These are phyloP conservation scores for Colletotrichum filicis DNA, from an alignment of 2,329 filamentous ascomycete genomes.

Conservation along the genomic window DNA sequence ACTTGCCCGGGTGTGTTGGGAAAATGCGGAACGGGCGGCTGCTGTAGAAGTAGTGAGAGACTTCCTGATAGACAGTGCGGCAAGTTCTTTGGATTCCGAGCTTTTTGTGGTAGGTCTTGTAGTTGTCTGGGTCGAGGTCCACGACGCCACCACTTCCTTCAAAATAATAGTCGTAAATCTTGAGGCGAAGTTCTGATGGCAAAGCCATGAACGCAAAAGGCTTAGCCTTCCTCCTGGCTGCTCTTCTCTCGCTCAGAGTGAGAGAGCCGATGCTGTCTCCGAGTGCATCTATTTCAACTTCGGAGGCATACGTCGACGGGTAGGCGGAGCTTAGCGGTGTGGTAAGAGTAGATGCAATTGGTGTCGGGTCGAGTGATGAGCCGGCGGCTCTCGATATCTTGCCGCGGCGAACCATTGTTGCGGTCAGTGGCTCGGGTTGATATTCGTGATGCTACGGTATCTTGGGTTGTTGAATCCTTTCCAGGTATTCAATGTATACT, in stretches of 20 bases:
- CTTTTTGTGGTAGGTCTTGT: conserved; percentile 68
- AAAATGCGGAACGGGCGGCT: conserved; percentile 73
- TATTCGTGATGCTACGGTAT: too few relatives aligned
- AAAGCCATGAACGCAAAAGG: conserved; percentile 75
- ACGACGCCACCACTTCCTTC: conserved; percentile 63
- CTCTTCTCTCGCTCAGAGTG: conserved; percentile 45
- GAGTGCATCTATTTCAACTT: conserved; percentile 54
- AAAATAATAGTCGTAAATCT: conserved; percentile 75
- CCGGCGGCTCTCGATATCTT: conserved; percentile 46
- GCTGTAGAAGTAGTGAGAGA: conserved; percentile 74
- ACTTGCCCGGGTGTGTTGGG: conserved; percentile 70
- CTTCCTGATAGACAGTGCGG: conserved; percentile 70
- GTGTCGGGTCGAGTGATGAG: conserved; percentile 30
- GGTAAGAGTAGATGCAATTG: conserved; percentile 42
- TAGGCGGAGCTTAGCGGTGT: conserved; percentile 51
- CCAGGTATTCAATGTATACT: background rate
- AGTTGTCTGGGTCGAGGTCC: conserved; percentile 75
- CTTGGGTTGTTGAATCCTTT: background rate
- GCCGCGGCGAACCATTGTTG: conserved; percentile 38
- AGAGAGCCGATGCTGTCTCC: conserved; percentile 53
- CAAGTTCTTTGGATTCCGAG: conserved; percentile 71
- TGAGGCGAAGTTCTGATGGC: conserved; percentile 75
- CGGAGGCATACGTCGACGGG: conserved; percentile 49
- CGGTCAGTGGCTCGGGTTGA: background rate
- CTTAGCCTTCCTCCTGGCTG: conserved; percentile 38